Evolutionary conservation across 257 asterid genomes (phyloP).

Genomic region (Solanum clarkiae): DNA sequence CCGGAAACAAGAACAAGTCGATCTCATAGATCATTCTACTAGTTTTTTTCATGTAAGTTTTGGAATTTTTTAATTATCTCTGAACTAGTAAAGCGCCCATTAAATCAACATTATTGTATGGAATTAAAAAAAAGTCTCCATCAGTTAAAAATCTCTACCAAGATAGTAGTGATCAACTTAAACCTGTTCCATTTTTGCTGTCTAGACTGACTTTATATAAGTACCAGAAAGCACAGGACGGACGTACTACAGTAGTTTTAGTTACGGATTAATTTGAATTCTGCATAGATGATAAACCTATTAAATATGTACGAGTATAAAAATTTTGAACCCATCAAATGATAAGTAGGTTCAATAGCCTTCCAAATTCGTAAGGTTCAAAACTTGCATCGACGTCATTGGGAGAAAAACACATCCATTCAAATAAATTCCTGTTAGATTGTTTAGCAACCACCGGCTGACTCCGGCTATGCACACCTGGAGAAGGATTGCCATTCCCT

Average conservation of each 20-base stretch:
- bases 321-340: background rate
- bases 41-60: background rate
- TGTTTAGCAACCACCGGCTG: constrained; percentile 10
- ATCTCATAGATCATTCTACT: background rate
- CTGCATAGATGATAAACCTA: background rate
- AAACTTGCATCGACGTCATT: background rate
- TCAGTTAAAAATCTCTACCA: too few species aligned
- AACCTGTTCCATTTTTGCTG: too few species aligned
- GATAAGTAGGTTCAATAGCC: background rate
- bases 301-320: background rate
- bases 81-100: too few species aligned
- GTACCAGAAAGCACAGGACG: too few species aligned
- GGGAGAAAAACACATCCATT: constrained; percentile 40
- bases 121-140: too few species aligned
- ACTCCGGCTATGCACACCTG: background rate
- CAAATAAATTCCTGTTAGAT: constrained; percentile 39
- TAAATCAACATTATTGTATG: too few species aligned
- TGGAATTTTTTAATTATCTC: background rate
- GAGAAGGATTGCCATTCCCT: background rate
- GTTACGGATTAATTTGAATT: background rate
- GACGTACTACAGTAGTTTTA: background rate
- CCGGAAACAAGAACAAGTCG: background rate
- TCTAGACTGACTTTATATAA: too few species aligned
- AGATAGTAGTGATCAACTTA: too few species aligned
- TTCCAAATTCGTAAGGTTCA: background rate